Evolutionary conservation across 345 rosid species (phyloP), one percentile per base, ranked within the genome.

Genomic region (Toxicodendron radicans): DNA sequence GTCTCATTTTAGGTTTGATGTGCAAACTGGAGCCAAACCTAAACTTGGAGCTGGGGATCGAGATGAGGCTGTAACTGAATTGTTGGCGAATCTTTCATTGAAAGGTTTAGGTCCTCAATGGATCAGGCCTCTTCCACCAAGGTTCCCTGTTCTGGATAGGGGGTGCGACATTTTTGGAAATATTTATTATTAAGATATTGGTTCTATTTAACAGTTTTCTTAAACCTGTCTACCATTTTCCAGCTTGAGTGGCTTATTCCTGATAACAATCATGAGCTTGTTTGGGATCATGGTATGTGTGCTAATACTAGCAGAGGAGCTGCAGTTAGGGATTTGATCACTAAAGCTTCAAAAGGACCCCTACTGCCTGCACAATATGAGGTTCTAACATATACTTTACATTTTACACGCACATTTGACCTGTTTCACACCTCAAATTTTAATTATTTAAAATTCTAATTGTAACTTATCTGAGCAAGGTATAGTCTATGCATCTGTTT

Each of bases 251-350:
- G 98, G 99, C 87, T 93, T 79, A 91, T 89, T 61, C 95, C 97
- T 53, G 98, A 93, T 87, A 92, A 90, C 90, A 90, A 79, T 75
- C 97, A 93, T 71, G 99, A 95, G 87, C 97, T 95, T 82, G 77
- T 89, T 41, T 95, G 99, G 99, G 99, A 95, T 74, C 87, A 88
- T 64, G 89, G 95, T 60, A 95, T 95, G 98, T 95, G 99, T 87
- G 99, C 97, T 71, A 97, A 95, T 87, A 93, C 97, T 23, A 91
- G 98, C 87, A 89, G 91, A 83, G 97, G 95, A 59, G 93, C 95
- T 52, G 91, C 92, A 27, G 92, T 95, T 54, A 88, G 92, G 73
- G 97, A 90, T 85, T 82, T 91, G 72, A 91, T 95, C 83, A 84
- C 85, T 53, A 91, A 90, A 86, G 98, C 97, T 78, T 77, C 90